Base-by-base conservation (phyloP, 352 stramenopile genomes). In the Phytophthora citrophthora region DNA sequence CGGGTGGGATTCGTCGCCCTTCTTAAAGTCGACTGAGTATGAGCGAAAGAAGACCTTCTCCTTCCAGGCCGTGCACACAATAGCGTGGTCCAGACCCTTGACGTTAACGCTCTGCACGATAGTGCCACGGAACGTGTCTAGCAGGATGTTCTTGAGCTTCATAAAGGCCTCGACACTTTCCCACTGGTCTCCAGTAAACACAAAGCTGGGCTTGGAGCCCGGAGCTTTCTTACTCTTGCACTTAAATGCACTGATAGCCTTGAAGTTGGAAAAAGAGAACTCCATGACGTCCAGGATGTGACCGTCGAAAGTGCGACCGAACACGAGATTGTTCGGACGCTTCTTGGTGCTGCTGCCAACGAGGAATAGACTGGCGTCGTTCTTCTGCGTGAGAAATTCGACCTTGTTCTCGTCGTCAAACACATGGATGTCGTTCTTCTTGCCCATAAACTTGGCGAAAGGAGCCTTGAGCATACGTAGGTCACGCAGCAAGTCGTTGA, bases 201-300 rank as follows among this genome's bases (percentile, higher is more conserved):
- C 81, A 49, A 99, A 93, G 68, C 95, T 89, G 51, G 96, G 95
- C 84, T 99, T 99, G 51, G 87, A 98, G 47, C 97, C 94, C 15
- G 97, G 83, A n/a, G 87, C 88, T 67, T 94, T 94, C 78, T 95
- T 95, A 65, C 83, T 93, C 68, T 95, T 94, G 79, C 82, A 91
- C 68, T 93, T 93, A 71, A 99, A 98, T 57, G 93, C 93, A 31
- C 91, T 87, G 31, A 99, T 89, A 15, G 90, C 88, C 63, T 98
- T 97, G 70, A 98, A 99, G 52, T 97, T 91, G 29, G 96, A 86
- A 55, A 99, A 94, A 23, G 92, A 93, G 16, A 99, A 77, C 87
- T 99, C 98, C 56, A 99, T 90, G 76, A 99, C 97, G 76, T 99
- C 98, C 45, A 99, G 76, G 23, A 99, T 88, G 78, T 99, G 91